phyloP scores from a whole-genome alignment of 2,329 filamentous ascomycete genomes.

The Microsporum canis region DNA sequence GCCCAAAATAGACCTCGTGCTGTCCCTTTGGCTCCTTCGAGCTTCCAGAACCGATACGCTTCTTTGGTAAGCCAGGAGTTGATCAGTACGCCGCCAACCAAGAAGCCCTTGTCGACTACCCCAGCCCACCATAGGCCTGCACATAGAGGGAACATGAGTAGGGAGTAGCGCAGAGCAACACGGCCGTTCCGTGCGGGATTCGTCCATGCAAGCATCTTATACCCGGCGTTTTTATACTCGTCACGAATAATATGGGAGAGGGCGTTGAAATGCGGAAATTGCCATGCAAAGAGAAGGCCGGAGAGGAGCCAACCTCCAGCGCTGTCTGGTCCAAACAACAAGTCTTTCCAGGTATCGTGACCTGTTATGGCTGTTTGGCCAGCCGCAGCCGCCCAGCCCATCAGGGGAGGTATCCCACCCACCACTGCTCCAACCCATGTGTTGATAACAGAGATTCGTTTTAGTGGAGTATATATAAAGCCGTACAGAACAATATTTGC shows the following conservation, averaged over 20 bases:
- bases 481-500: constrained; percentile 84
- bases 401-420: constrained; percentile 84
- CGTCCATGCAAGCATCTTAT: constrained; percentile 69
- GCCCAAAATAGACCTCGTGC: constrained; percentile 90
- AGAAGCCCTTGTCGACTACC: constrained; percentile 77
- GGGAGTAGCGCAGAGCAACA: constrained; percentile 75
- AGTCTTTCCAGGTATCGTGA: constrained; percentile 63
- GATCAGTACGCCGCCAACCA: constrained; percentile 65
- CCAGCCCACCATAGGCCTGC: constrained; percentile 64
- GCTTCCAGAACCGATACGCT: constrained; percentile 69
- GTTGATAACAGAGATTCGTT: constrained; percentile 74
- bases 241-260: constrained; percentile 78
- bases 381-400: constrained; percentile 95
- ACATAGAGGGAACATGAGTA: constrained; percentile 79
- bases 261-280: constrained; percentile 97
- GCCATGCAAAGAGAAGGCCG: constrained; percentile 80
- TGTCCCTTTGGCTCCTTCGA: constrained; percentile 65
- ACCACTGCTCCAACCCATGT: constrained; percentile 93
- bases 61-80: constrained; percentile 78
- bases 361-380: constrained; percentile 66
- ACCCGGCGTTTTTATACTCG: constrained; percentile 65
- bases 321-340: constrained; percentile 58
- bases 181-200: constrained; percentile 76
- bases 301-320: constrained; percentile 84
- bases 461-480: constrained; percentile 83